Percentiles rank a stretch among this genome's conserved stretches.
Evolutionary conservation across 106 monocot species (phyloP).

Genomic region (Allium sativum): DNA sequence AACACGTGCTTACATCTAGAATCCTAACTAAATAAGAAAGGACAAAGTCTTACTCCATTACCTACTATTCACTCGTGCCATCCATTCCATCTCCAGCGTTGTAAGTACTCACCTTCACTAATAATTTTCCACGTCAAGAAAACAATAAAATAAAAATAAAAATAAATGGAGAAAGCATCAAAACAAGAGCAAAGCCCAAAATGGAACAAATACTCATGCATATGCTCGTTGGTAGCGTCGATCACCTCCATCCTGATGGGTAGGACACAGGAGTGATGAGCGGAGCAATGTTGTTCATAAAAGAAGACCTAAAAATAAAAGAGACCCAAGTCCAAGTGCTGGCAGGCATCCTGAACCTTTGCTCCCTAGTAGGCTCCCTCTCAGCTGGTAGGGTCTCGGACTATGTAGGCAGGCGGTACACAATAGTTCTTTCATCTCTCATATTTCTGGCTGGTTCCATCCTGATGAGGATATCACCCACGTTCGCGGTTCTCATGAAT

Average conservation of each 20-base stretch:
- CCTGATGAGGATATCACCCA: conserved; percentile 64
- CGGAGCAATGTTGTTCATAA: conserved; percentile 52
- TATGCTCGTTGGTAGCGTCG: conserved; percentile 12
- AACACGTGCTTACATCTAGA: too few relatives aligned
- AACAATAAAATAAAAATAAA: too few relatives aligned
- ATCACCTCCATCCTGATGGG: conserved; percentile 18
- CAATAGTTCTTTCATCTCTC: conserved; percentile 47
- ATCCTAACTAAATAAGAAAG: too few relatives aligned
- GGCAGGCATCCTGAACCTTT: conserved; percentile 62
- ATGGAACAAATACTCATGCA: conserved; percentile 12
- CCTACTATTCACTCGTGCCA: too few relatives aligned
- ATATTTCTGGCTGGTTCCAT: conserved; percentile 68
- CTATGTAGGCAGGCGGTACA: conserved; percentile 64
- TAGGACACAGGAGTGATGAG: conserved; percentile 67
- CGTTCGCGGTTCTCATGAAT: conserved; percentile 59
- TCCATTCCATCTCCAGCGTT: too few relatives aligned
- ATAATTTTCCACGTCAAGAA: too few relatives aligned
- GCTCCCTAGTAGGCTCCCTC: conserved; percentile 50
- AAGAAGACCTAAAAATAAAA: conserved; percentile 47
- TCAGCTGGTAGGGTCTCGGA: conserved; percentile 66
- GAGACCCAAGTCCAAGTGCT: conserved; percentile 56
- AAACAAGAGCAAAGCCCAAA: not conserved
- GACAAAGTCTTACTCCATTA: too few relatives aligned
- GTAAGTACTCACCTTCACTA: too few relatives aligned
- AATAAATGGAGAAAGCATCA: not conserved